Base-by-base conservation (phyloP, 176 grass and related monocot species). In the Musa beccarii region DNA sequence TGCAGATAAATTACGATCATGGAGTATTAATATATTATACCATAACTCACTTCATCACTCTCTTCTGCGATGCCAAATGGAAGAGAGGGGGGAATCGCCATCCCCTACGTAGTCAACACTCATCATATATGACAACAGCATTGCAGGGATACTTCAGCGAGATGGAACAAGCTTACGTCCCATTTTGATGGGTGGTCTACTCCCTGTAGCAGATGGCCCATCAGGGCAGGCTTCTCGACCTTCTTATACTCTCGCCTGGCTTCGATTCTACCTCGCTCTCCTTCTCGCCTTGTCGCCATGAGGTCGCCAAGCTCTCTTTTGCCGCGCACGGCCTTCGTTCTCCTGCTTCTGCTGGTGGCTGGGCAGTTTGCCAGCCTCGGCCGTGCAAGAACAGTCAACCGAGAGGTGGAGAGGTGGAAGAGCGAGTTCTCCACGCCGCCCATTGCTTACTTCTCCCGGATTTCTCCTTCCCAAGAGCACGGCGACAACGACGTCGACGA, bases 311-410 rank as follows among this genome's bases (percentile, higher is more conserved):
- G 0, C 22, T 77, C 50, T 25, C 49, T 1, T 10, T 12, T 12
- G 2, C 61, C 19, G 3, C 28, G 9, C 75, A 9, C 29, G 59
- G 19, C 43, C 62, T 81, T 25, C 11, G 52, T 85, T 13, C 55
- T 85, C 20, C 22, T 68, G 57, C 21, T 85, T 16, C 66, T 85
- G 26, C 63, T 84, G 11, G 69, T 76, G 21, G 68, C 77, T 15
- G 59, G 73, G 59, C 74, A 73, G 7, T 9, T 20, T 25, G 22
- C 29, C 5, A 24, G 51, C 55, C 71, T 52, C 19, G 51, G 54
- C 59, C 55, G 81, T 65, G 79, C 26, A 54, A 51, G 67, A 15
- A 77, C 55, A 65, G 55, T 49, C 50, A 17, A 53, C 34, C 66
- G 3, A n/a, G 21, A 62, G 14, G 49, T 13, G 0, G 20, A 20